Evolutionary conservation across 2,329 filamentous ascomycete species (phyloP), one percentile per base, ranked within the genome.

Genomic region (Coniochaeta sp.): DNA sequence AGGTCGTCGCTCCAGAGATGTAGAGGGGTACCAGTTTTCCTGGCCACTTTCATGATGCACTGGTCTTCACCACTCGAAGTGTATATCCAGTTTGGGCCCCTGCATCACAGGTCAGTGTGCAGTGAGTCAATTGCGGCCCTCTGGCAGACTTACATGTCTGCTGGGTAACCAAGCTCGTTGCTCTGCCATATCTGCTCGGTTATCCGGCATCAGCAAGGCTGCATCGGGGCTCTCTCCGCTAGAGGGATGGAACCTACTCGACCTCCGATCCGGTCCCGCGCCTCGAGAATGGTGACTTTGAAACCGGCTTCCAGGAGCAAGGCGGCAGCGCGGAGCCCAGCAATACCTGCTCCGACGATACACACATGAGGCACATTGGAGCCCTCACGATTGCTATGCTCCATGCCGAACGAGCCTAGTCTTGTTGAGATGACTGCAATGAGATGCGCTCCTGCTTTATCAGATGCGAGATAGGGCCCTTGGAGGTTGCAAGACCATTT

Each of bases 81-180:
- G 61, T 83, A 80, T 61, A 84, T 83, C 81, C 81, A 84, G 61
- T 83, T 84, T 33, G 80, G 79, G 3, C 81, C 81, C 19, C 80
- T 83, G 22, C 3, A 7, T 57, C 16, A 11, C 57, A 54, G n/a
- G 36, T 57, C 44, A 52, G 52, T 61, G 3, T 26, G 43, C 16
- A 26, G 19, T 47, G 19, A 57, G 14, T 33, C n/a, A 50, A 22
- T n/a, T 56, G 1, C 26, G n/a, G 4, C 36, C 33, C 6, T 8
- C 17, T 14, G 47, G 22, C 22, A 33, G 6, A 62, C 68, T 63
- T 62, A 72, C 66, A 69, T 65, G 61, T 71, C 67, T 36, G 66
- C 64, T 28, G 62, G 66, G 52, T 69, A 69, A 58, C 68, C 67
- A 3, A 66, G 66, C 67, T 60, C 70, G 62, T 65, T 69, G 61